Evolutionary conservation across 2,329 filamentous ascomycete genomes (phyloP), one percentile per base, ranked within the genome.

Genomic region (Botrytis byssoidea): DNA sequence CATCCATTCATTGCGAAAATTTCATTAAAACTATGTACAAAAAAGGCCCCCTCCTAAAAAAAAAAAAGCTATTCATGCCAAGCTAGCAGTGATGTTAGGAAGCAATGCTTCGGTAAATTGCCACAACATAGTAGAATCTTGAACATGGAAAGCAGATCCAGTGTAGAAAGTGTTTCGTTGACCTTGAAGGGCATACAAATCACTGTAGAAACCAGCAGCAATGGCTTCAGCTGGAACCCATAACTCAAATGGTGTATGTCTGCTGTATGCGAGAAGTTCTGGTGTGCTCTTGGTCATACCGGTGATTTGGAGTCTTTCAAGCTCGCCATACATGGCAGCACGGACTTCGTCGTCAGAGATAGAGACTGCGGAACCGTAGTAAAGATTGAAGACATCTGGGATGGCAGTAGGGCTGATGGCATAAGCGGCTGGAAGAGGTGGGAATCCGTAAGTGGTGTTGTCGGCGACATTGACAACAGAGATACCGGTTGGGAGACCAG

Each of bases 101-200:
- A 78, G 63, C n/a, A 79, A 67, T 20, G 63, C 48, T 63, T 79
- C 71, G 10, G 79, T 82, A 63, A 81, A 82, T 12, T 79, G 73
- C 80, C 80, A 82, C 25, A 83, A 73, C n/a, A 74, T 66, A 57
- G 70, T 76, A 4, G 80, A 80, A 77, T 81, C 80, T 44, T 82
- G 80, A 9, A 77, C 77, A 42, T 80, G 75, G 76, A 79, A 85
- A 7, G 84, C 82, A 22, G 82, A 81, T 1, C 85, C 85, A 0
- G 84, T 86, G 75, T 83, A 86, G 77, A 80, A 86, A 0, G 85
- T 86, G n/a, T 82, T 83, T 29, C 80, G 78, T 25, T 82, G 74
- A 0, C 85, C 85, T 77, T 86, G 85, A 42, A 87, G 77, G 3
- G 77, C 82, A 76, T 83, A 82, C 67, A 85, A 78, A 59, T 82